Evolutionary conservation across 352 stramenopile species (phyloP).

Genomic region (Halophytophthora batemanensis): DNA sequence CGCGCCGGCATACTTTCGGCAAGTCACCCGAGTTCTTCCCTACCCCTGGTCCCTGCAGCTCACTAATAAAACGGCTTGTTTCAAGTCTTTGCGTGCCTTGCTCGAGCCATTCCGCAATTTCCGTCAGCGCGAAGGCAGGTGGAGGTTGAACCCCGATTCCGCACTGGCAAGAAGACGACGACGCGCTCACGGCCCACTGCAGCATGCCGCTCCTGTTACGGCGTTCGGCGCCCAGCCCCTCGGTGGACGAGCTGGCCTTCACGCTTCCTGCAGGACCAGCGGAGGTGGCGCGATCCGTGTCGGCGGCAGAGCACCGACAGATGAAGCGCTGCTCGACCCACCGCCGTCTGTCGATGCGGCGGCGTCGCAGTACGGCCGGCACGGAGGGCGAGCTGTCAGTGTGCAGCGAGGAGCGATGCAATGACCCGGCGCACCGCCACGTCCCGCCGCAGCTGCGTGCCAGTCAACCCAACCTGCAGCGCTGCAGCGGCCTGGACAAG

Average conservation of each 20-base stretch:
- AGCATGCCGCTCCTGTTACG: conserved; percentile 74
- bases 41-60: too few relatives aligned
- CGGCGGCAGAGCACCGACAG: conserved; percentile 13
- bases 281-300: conserved; percentile 16
- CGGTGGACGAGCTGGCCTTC: conserved; percentile 72
- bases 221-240: conserved; percentile 58
- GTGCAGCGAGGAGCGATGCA: conserved; percentile 17
- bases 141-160: background rate
- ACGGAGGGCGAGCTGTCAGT: conserved; percentile 20
- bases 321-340: conserved; percentile 37
- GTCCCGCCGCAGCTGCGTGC: conserved; percentile 5
- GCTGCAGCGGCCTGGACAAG: conserved; percentile 12
- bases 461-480: conserved; percentile 16
- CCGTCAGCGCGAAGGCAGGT: background rate
- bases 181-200: background rate
- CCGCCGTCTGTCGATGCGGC: conserved; percentile 28
- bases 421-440: conserved; percentile 5
- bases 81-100: conserved; percentile 7
- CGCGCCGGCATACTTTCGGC: too few relatives aligned
- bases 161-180: background rate
- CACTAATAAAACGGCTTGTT: too few relatives aligned
- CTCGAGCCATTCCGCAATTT: conserved; percentile 20
- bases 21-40: conserved; percentile 3
- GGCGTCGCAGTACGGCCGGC: conserved; percentile 32
- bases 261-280: conserved; percentile 30